Base-by-base conservation (phyloP, 495 filamentous ascomycete genomes). In the Aspergillus affinis region DNA sequence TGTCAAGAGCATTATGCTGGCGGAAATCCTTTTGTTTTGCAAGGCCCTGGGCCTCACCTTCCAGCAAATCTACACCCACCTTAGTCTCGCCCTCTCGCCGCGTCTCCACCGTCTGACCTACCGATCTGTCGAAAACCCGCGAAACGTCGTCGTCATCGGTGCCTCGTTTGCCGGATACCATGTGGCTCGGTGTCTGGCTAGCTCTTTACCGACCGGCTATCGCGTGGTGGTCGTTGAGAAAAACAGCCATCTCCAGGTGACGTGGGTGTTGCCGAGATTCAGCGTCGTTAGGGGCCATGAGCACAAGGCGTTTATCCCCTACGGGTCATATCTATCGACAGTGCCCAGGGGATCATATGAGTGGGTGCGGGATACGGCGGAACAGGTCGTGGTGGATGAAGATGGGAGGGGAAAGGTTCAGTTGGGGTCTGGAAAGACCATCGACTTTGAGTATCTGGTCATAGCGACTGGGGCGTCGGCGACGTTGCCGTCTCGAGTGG, bases 241-340 rank as follows among this genome's bases (percentile, higher is more conserved):
- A 49, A 82, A 84, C 61, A 78, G 75, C 13, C 84, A 86, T 65
- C 82, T 86, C 67, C 80, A 88, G 53, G 82, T 82, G 59, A 76
- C 75, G 0, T 88, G 81, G 72, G 77, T 78, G 9, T 75, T 86
- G 44, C 76, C 78, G 0, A 68, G 78, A 6, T 81, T 78, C 60
- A 68, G 64, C 20, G 72, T 77, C 15, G 55, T 76, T 2, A 55
- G 62, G 3, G 67, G 68, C 7, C 58, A 78, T 30, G 76, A 80
- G 41, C 61, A 75, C 29, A 78, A 78, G 47, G 77, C 78, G 15
- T 82, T 83, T 60, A 81, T 81, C 48, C 78, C 78, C 1, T 77
- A 75, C 53, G 56, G 65, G 13, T 47, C 60, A 17, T 53, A 72
- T 29, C 62, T 72, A 12, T 46, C 62, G 13, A 53, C 13, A 0